These are phyloP conservation scores for Takakia lepidozioides DNA, from an alignment of 225 moss, liverwort and hornwort genomes.

Conservation along the genomic window DNA sequence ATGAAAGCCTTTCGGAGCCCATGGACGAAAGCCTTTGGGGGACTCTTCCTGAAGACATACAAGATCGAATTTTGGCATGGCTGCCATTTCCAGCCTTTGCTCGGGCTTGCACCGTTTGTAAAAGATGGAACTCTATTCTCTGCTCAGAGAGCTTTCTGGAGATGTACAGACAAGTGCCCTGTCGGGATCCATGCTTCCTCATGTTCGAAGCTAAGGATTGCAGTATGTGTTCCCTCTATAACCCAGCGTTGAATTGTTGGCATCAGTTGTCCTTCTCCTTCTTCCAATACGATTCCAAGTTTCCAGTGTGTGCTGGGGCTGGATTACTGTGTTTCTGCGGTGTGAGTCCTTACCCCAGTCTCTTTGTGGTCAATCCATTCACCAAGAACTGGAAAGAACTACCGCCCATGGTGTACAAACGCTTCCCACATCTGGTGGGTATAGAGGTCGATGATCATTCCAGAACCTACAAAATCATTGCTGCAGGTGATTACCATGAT, in stretches of 20 bases:
- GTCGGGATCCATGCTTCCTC: slow-evolving; percentile 76
- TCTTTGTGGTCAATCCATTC: slow-evolving; percentile 89
- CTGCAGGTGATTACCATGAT: slow-evolving; percentile 94
- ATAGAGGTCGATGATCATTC: slow-evolving; percentile 85
- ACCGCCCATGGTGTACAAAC: slow-evolving; percentile 96
- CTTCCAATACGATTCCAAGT: slow-evolving; percentile 97
- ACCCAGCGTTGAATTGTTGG: slow-evolving; percentile 82
- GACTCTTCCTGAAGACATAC: slow-evolving; percentile 80
- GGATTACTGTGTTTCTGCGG: slow-evolving; percentile 96
- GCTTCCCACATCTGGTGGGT: slow-evolving; percentile 94
- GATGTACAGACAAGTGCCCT: slow-evolving; percentile 88
- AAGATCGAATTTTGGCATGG: slow-evolving; percentile 93
- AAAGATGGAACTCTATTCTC: slow-evolving; percentile 93
- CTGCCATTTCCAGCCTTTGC: slow-evolving; percentile 88
- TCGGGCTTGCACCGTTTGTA: slow-evolving; percentile 81
- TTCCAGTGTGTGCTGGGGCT: slow-evolving; percentile 87
- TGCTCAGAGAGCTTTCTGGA: slow-evolving; percentile 96
- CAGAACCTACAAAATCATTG: slow-evolving; percentile 95
- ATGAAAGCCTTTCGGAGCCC: no score
- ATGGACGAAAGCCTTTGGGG: slow-evolving; percentile 89
- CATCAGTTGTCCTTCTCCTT: slow-evolving; percentile 94
- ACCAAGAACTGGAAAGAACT: slow-evolving; percentile 96
- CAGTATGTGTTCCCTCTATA: slow-evolving; percentile 93
- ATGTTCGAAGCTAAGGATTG: slow-evolving; percentile 99
- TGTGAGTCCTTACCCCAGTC: slow-evolving; percentile 93